Conservation (phyloP, 306 rosid species). For the Crataegus laevigata region DNA sequence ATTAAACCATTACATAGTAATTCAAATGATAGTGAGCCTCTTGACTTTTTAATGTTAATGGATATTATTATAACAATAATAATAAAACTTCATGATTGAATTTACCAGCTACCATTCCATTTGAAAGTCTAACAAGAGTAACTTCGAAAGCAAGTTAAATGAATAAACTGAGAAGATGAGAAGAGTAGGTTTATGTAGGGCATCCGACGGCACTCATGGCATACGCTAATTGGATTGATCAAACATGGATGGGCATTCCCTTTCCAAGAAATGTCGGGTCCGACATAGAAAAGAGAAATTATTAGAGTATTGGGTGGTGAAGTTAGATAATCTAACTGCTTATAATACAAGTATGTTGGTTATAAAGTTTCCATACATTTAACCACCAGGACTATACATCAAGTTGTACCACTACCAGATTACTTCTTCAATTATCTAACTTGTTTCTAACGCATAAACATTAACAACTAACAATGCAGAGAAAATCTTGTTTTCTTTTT, state of each 20-base stretch:
- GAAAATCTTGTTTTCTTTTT: background rate
- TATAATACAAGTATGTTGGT: background rate
- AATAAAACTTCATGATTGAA: background rate
- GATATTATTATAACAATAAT: background rate
- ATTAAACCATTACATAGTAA: too few relatives aligned
- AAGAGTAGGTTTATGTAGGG: background rate
- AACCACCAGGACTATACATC: background rate
- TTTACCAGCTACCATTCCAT: background rate
- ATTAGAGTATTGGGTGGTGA: background rate
- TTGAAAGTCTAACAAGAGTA: background rate
- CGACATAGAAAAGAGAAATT: slow-evolving; percentile 1
- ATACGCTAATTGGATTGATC: background rate
- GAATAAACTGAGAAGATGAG: background rate
- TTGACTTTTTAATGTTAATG: too few relatives aligned
- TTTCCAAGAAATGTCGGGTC: slow-evolving; percentile 10
- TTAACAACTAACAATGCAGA: background rate
- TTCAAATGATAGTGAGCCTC: too few relatives aligned
- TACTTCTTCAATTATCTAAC: background rate
- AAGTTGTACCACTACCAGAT: background rate
- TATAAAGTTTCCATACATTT: background rate
- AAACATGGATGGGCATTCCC: background rate
- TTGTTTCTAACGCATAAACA: background rate
- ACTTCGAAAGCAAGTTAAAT: background rate
- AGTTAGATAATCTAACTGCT: slow-evolving; percentile 11
- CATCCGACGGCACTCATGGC: background rate